Conservation (phyloP, 257 asterid genomes). For the Nemophila menziesii region DNA sequence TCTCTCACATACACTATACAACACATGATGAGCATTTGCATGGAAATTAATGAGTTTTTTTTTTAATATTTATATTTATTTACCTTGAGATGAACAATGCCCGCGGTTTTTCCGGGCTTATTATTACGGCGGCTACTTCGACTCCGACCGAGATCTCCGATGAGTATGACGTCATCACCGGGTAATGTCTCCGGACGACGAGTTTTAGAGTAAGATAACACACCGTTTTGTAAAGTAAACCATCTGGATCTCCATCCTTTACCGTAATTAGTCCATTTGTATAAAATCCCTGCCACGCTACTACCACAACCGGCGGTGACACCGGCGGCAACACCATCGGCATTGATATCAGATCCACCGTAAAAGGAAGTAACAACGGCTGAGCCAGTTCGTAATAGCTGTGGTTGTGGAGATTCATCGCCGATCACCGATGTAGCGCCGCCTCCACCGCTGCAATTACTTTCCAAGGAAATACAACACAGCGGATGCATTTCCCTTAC, state of each 20-base stretch:
- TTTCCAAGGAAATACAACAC: constrained; percentile 75
- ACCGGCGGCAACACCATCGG: not conserved
- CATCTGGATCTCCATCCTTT: constrained; percentile 97
- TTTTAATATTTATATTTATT: constrained; percentile 2
- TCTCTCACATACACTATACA: not conserved
- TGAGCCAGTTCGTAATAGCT: constrained; percentile 61
- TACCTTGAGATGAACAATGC: constrained; percentile 31
- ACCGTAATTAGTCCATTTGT: constrained; percentile 91
- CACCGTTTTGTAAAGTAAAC: constrained; percentile 69
- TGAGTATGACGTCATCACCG: constrained; percentile 26
- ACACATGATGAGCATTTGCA: not conserved
- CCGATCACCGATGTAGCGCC: constrained; percentile 30
- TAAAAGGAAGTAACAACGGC: constrained; percentile 27
- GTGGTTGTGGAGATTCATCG: constrained; percentile 57
- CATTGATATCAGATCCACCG: constrained; percentile 48
- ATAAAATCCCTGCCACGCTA: constrained; percentile 59
- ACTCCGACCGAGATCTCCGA: constrained; percentile 14
- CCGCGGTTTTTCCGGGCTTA: constrained; percentile 23
- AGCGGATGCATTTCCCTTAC: constrained; percentile 90
- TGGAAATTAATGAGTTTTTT: not conserved
- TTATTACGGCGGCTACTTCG: not conserved
- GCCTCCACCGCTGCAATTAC: constrained; percentile 8
- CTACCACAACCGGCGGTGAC: constrained; percentile 14
- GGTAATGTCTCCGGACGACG: constrained; percentile 40
- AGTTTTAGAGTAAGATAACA: constrained; percentile 64